Conservation (phyloP, 768 basidiomycete genomes). For the Phylloporus arenicola region DNA sequence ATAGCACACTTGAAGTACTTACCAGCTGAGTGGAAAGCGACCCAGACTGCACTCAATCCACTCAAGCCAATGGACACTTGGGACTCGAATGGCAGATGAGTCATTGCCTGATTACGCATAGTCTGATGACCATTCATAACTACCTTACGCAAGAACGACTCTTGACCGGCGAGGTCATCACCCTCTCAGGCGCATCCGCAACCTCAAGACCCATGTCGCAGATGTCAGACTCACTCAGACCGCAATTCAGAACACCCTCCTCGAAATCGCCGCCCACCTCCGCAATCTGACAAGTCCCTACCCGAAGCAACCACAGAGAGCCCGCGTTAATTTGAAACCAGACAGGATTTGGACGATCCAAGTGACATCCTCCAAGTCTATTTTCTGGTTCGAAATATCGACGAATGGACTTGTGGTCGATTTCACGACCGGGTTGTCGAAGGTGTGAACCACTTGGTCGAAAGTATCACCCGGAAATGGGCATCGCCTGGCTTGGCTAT, state of each 20-base stretch:
- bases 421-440: constrained; percentile 38
- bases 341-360: constrained; percentile 40
- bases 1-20: too few species aligned
- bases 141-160: too few species aligned
- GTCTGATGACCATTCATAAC: too few species aligned
- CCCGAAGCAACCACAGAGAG: too few species aligned
- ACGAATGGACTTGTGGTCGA: constrained; percentile 43
- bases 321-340: too few species aligned
- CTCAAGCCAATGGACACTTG: too few species aligned
- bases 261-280: constrained; percentile 75
- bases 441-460: constrained; percentile 36
- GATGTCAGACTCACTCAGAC: constrained; percentile 72
- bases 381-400: constrained; percentile 49
- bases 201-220: constrained; percentile 79
- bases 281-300: too few species aligned
- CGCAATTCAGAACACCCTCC: constrained; percentile 71
- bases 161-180: too few species aligned
- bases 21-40: too few species aligned
- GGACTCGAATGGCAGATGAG: too few species aligned
- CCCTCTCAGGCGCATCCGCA: constrained; percentile 74
- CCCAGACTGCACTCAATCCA: too few species aligned
- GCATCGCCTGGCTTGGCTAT: constrained; percentile 14
- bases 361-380: constrained; percentile 45
- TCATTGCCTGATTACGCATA: too few species aligned
- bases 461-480: constrained; percentile 45